Evolutionary conservation across 2,329 filamentous ascomycete genomes (phyloP).

Genomic region (Sclerotinia minor): DNA sequence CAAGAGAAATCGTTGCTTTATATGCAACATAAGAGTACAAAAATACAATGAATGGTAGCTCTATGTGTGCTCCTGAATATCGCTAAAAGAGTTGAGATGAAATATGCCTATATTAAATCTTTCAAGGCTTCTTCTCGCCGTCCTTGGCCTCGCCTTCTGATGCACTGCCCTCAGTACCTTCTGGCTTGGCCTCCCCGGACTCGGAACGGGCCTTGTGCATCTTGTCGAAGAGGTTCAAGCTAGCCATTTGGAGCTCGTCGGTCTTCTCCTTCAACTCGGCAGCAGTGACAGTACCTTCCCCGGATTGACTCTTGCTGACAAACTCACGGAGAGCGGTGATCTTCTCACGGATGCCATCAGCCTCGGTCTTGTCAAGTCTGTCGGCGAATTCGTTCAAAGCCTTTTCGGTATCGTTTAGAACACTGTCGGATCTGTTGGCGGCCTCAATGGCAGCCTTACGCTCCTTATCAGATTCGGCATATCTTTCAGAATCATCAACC

Average conservation of each 20-base stretch:
- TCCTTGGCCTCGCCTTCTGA: constrained; percentile 73
- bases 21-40: constrained; percentile 43
- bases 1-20: constrained; percentile 40
- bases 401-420: constrained; percentile 97
- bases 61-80: constrained; percentile 41
- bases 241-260: constrained; percentile 94
- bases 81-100: constrained; percentile 37
- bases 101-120: constrained; percentile 32
- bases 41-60: constrained; percentile 39
- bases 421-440: constrained; percentile 95
- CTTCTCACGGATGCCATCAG: constrained; percentile 92
- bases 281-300: constrained; percentile 81
- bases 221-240: constrained; percentile 97
- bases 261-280: constrained; percentile 98
- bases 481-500: constrained; percentile 97
- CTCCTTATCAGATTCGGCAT: constrained; percentile 92
- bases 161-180: constrained; percentile 47
- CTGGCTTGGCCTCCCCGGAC: constrained; percentile 53
- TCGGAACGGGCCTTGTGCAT: constrained; percentile 95
- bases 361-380: constrained; percentile 95
- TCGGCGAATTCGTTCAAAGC: constrained; percentile 95
- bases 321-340: constrained; percentile 82
- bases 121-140: constrained; percentile 64
- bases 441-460: constrained; percentile 94
- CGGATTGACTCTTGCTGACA: constrained; percentile 90